These are phyloP conservation scores for Solanum phureja DNA, from an alignment of 257 asterid genomes.

Conservation along the genomic window DNA sequence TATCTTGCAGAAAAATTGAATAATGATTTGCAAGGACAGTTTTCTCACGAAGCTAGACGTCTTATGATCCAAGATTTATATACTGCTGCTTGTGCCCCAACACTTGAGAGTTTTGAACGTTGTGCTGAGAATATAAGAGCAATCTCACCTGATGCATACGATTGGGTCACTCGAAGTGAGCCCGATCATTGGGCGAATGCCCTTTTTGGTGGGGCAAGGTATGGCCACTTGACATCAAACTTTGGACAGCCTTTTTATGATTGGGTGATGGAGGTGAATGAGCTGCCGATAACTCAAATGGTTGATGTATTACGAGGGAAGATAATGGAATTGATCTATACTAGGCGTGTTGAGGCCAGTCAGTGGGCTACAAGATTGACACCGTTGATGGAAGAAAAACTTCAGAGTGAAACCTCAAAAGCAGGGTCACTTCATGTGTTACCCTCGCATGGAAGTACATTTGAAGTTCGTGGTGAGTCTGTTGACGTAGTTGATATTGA, in stretches of 20 bases:
- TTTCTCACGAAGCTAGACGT: slow-evolving; percentile 96
- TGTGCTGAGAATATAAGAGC: slow-evolving; percentile 81
- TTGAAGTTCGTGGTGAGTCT: slow-evolving; percentile 66
- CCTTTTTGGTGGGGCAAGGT: slow-evolving; percentile 70
- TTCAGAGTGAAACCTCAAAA: slow-evolving; percentile 58
- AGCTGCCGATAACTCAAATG: slow-evolving; percentile 95
- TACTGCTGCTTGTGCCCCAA: slow-evolving; percentile 87
- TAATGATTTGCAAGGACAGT: slow-evolving; percentile 83
- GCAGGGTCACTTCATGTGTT: slow-evolving; percentile 45
- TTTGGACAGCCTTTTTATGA: slow-evolving; percentile 78
- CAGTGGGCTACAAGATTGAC: slow-evolving; percentile 72
- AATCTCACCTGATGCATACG: slow-evolving; percentile 83
- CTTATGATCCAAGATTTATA: slow-evolving; percentile 91
- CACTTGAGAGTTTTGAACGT: slow-evolving; percentile 52
- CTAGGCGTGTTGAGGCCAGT: slow-evolving; percentile 67
- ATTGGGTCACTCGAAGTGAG: slow-evolving; percentile 79
- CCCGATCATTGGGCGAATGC: slow-evolving; percentile 95
- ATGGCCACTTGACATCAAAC: slow-evolving; percentile 78
- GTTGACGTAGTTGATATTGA: slow-evolving; percentile 63
- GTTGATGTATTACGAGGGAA: slow-evolving; percentile 87
- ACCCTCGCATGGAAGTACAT: slow-evolving; percentile 43
- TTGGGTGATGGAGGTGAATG: slow-evolving; percentile 96
- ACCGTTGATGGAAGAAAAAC: slow-evolving; percentile 78
- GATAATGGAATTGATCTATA: slow-evolving; percentile 84
- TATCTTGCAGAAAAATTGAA: slow-evolving; percentile 89